Evolutionary conservation across 441 rosid species (phyloP).

Genomic region (Syzygium syzygioides): DNA sequence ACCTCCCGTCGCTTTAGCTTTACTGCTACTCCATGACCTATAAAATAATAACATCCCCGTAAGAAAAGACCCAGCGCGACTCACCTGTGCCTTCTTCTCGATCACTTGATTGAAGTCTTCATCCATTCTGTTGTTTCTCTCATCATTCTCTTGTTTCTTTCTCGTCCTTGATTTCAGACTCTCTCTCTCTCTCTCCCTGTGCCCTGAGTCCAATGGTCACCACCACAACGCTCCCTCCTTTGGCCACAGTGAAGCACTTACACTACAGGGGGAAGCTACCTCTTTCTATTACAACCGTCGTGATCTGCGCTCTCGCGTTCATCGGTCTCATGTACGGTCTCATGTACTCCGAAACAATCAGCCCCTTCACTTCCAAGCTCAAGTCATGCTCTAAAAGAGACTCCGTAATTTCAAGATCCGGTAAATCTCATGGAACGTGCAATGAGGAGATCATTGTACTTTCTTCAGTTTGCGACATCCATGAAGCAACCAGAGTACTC

Average conservation of each 20-base stretch:
- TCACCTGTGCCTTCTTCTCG: neutral
- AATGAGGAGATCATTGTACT: neutral
- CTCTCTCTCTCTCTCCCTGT: neutral
- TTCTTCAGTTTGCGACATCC: neutral
- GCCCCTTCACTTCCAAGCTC: neutral
- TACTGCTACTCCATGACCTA: neutral
- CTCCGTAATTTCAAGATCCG: neutral
- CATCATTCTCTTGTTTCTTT: neutral
- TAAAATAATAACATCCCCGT: neutral
- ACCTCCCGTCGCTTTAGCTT: neutral
- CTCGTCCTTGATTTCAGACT: neutral
- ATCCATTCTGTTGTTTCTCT: neutral
- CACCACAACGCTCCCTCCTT: neutral
- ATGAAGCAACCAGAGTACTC: neutral
- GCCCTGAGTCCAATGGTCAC: neutral
- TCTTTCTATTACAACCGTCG: neutral
- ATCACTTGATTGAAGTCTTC: neutral
- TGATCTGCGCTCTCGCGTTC: neutral
- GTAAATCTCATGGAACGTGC: neutral
- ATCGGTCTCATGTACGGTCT: neutral
- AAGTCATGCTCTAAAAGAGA: neutral
- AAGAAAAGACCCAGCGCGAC: neutral
- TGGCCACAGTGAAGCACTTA: neutral
- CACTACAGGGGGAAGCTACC: neutral
- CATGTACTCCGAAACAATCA: neutral